Conservation (phyloP, 1,284 basidiomycete genomes). For the Moniliella sp. region DNA sequence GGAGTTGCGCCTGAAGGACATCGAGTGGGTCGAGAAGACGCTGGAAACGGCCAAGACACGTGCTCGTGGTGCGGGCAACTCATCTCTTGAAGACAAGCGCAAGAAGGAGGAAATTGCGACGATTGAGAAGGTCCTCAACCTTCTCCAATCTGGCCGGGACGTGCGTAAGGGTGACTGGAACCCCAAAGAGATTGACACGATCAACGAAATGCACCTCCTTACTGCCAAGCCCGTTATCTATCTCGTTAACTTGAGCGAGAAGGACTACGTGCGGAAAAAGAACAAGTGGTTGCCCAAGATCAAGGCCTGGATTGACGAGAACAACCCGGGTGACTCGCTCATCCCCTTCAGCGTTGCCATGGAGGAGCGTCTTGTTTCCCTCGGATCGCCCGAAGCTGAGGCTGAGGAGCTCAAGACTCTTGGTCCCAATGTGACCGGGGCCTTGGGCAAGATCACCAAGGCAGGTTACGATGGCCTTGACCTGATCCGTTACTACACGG, state of each 20-base stretch:
- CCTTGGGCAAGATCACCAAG: slow-evolving; percentile 30
- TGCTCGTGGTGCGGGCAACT: slow-evolving; percentile 45
- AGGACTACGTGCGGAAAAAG: slow-evolving; percentile 88
- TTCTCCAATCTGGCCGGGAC: slow-evolving; percentile 65
- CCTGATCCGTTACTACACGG: slow-evolving; percentile 48
- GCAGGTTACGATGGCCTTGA: slow-evolving; percentile 29
- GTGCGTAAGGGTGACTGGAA: slow-evolving; percentile 82
- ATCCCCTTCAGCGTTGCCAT: slow-evolving; percentile 93
- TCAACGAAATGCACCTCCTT: slow-evolving; percentile 72
- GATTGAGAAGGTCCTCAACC: slow-evolving; percentile 62
- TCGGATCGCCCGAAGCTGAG: slow-evolving; percentile 19
- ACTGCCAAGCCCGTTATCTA: slow-evolving; percentile 96
- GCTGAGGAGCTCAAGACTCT: slow-evolving; percentile 20
- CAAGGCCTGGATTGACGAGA: slow-evolving; percentile 89
- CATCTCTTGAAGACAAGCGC: slow-evolving; percentile 72
- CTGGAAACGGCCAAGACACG: slow-evolving; percentile 42
- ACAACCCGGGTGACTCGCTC: slow-evolving; percentile 84
- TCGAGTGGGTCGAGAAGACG: slow-evolving; percentile 90
- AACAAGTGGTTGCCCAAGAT: slow-evolving; percentile 99
- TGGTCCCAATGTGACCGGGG: slow-evolving; percentile 22
- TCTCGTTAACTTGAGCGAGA: slow-evolving; percentile 88
- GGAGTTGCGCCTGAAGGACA: slow-evolving; percentile 62
- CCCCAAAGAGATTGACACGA: slow-evolving; percentile 95
- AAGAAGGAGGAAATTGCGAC: slow-evolving; percentile 80
- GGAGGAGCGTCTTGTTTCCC: slow-evolving; percentile 61